Conservation (phyloP, 352 stramenopile species). For the Globisporangium lucens region DNA sequence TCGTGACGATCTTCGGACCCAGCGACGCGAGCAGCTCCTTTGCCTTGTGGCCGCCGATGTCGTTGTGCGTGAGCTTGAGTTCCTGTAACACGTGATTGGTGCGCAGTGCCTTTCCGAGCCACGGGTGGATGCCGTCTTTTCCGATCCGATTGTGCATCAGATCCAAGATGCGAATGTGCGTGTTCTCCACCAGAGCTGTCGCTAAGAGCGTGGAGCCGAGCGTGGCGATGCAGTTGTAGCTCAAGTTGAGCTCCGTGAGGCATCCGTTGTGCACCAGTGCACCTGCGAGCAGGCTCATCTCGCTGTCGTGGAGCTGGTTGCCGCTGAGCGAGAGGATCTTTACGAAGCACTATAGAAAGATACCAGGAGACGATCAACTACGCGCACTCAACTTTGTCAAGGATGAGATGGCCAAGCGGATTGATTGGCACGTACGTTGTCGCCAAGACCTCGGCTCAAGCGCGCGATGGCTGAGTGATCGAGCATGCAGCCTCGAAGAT, state of each 20-base stretch:
- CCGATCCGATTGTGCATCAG: slow-evolving; percentile 73
- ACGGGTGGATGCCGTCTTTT: slow-evolving; percentile 46
- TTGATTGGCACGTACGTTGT: slow-evolving; percentile 40
- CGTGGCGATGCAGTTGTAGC: slow-evolving; percentile 63
- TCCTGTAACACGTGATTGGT: slow-evolving; percentile 45
- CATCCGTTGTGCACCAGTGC: slow-evolving; percentile 53
- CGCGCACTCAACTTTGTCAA: background rate
- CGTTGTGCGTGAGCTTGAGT: slow-evolving; percentile 68
- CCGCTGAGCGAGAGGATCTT: slow-evolving; percentile 55
- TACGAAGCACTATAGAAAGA: slow-evolving; percentile 45
- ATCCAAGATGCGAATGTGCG: slow-evolving; percentile 41
- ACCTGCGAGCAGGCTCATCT: slow-evolving; percentile 45
- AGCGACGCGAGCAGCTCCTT: slow-evolving; percentile 51
- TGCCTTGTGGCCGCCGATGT: slow-evolving; percentile 51
- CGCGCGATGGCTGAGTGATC: slow-evolving; percentile 38
- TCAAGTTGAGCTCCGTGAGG: slow-evolving; percentile 54
- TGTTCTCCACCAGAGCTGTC: slow-evolving; percentile 42
- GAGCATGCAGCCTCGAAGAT: slow-evolving; percentile 59
- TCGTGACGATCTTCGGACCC: slow-evolving; percentile 31
- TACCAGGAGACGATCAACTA: background rate
- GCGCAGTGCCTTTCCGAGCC: slow-evolving; percentile 58
- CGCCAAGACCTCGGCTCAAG: slow-evolving; percentile 36
- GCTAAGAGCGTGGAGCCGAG: slow-evolving; percentile 54
- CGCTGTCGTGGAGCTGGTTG: slow-evolving; percentile 58
- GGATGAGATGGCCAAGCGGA: background rate